Percentiles rank a stretch among this genome's conserved stretches.
These are phyloP conservation scores for Penicillium glabrum DNA, from an alignment of 2,329 filamentous ascomycete genomes.

Conservation along the genomic window DNA sequence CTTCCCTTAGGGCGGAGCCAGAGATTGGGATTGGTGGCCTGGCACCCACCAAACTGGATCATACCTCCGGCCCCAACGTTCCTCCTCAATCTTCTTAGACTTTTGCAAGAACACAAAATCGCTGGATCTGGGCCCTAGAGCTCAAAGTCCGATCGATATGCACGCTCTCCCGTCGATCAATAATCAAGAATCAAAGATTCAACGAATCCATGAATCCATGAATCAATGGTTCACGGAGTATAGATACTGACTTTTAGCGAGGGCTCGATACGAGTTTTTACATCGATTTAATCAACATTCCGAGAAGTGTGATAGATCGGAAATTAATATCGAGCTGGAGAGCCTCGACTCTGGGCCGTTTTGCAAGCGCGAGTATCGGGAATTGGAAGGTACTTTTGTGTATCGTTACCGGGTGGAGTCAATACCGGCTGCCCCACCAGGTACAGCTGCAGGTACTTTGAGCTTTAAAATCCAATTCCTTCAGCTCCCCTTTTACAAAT, in stretches of 20 bases:
- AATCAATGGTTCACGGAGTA: background rate
- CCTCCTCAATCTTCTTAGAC: background rate
- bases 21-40: background rate
- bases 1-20: background rate
- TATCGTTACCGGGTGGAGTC: background rate
- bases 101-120: background rate
- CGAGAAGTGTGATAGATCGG: background rate
- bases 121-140: constrained; percentile 1
- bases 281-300: background rate
- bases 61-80: background rate
- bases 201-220: background rate
- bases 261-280: background rate
- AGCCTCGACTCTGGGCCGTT: constrained; percentile 1
- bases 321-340: background rate
- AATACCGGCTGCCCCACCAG: background rate
- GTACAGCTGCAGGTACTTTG: background rate
- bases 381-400: background rate
- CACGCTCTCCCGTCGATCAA: background rate
- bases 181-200: background rate
- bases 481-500: background rate
- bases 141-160: background rate
- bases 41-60: background rate
- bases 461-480: background rate
- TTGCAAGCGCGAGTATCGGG: background rate
- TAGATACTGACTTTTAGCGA: background rate